Evolutionary conservation across 768 basidiomycete genomes (phyloP).

Genomic region (Mycena epipterygia): DNA sequence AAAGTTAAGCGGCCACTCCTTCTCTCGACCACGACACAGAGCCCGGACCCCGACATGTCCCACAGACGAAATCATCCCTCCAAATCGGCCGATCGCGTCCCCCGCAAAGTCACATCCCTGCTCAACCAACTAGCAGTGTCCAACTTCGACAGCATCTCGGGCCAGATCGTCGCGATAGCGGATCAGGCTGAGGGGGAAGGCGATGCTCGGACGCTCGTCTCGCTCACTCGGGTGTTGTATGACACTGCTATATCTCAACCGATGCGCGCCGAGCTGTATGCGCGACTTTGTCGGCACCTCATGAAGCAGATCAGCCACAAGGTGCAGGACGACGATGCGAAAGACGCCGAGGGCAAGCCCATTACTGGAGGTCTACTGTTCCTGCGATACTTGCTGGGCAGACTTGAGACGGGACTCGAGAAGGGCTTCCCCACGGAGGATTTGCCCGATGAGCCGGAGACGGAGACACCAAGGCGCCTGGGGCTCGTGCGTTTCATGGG

Average conservation of each 20-base stretch:
- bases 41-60: no score
- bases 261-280: constrained; percentile 96
- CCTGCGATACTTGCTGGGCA: constrained; percentile 94
- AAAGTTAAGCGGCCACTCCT: no score
- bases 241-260: constrained; percentile 73
- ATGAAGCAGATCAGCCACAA: constrained; percentile 91
- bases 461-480: constrained; percentile 86
- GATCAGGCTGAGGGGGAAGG: background rate
- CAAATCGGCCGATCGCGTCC: no score
- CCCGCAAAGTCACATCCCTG: background rate
- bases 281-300: constrained; percentile 94
- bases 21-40: no score
- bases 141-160: background rate
- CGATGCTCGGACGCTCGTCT: background rate
- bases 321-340: constrained; percentile 90
- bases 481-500: constrained; percentile 98
- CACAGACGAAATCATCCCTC: no score
- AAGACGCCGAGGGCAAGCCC: constrained; percentile 83
- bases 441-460: no score
- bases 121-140: background rate
- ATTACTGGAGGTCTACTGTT: constrained; percentile 93
- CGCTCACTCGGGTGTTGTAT: background rate
- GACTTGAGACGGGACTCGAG: constrained; percentile 98
- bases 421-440: background rate
- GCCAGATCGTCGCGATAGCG: background rate